Evolutionary conservation across 805 yeast species (phyloP).

Genomic region (Tetrapisispora iriomotensis): DNA sequence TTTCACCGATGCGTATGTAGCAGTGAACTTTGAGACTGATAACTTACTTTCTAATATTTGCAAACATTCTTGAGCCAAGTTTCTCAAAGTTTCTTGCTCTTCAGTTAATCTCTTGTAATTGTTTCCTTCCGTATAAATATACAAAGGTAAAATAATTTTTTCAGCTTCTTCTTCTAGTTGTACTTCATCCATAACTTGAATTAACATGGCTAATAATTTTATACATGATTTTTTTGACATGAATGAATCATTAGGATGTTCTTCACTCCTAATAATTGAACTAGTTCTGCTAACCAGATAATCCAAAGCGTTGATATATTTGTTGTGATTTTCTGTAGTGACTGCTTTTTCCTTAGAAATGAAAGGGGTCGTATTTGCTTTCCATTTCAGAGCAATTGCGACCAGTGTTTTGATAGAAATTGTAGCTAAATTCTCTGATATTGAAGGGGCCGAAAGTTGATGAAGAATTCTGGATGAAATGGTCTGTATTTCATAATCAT

Average conservation of each 20-base stretch:
- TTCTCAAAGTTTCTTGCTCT: conserved; percentile 42
- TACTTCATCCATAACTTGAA: conserved; percentile 39
- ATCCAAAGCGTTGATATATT: conserved; percentile 20
- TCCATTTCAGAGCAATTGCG: conserved; percentile 54
- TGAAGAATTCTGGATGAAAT: conserved; percentile 60
- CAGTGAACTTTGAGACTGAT: conserved; percentile 61
- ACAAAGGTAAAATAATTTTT: conserved; percentile 45
- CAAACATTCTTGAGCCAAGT: conserved; percentile 54
- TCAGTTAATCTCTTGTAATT: conserved; percentile 22
- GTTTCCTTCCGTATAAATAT: conserved; percentile 37
- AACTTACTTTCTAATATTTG: conserved; percentile 55
- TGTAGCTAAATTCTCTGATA: conserved; percentile 51
- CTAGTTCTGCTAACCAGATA: conserved; percentile 49
- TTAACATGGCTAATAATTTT: conserved; percentile 57
- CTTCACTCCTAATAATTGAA: conserved; percentile 57
- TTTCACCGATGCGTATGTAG: conserved; percentile 53
- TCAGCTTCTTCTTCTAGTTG: conserved; percentile 37
- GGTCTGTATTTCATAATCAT: conserved; percentile 47
- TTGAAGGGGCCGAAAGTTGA: conserved; percentile 72
- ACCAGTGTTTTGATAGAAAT: conserved; percentile 62
- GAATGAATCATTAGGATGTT: conserved; percentile 40
- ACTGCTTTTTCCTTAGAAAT: conserved; percentile 21
- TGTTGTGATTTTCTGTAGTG: conserved; percentile 11
- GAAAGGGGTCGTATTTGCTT: conserved; percentile 33
- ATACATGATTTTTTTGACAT: conserved; percentile 59